phyloP scores from a whole-genome alignment of 257 asterid genomes.

The Nyctanthes arbortristis region DNA sequence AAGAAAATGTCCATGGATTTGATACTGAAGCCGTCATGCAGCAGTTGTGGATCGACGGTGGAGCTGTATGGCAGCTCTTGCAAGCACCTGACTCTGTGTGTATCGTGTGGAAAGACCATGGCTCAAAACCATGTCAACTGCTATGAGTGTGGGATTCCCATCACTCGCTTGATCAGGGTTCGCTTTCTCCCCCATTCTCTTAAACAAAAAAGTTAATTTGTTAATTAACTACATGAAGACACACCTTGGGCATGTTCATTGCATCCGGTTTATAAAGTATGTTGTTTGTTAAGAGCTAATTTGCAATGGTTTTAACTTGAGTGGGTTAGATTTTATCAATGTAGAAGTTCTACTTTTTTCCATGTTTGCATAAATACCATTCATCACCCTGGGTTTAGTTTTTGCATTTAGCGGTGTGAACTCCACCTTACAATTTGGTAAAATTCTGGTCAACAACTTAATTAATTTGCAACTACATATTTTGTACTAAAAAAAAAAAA shows the following conservation, averaged over 20 bases:
- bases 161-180: slow-evolving; percentile 81
- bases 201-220: background rate
- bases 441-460: too few relatives aligned
- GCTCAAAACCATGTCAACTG: slow-evolving; percentile 69
- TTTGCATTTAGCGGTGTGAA: too few relatives aligned
- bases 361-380: background rate
- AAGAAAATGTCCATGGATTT: slow-evolving; percentile 64
- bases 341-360: background rate
- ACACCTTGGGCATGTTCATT: background rate
- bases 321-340: background rate
- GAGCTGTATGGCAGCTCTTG: slow-evolving; percentile 87
- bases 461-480: too few relatives aligned
- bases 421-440: background rate
- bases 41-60: slow-evolving; percentile 75
- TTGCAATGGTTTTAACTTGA: too few relatives aligned
- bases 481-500: too few relatives aligned
- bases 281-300: too few relatives aligned
- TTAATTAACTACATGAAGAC: background rate
- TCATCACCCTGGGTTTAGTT: background rate
- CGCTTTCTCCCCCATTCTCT: background rate
- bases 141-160: slow-evolving; percentile 75
- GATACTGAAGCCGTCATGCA: slow-evolving; percentile 79
- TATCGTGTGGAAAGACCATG: slow-evolving; percentile 77
- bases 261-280: too few relatives aligned
- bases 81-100: slow-evolving; percentile 88